These are phyloP conservation scores for Acidiella bohemica DNA, from an alignment of 495 filamentous ascomycete genomes.

Conservation along the genomic window DNA sequence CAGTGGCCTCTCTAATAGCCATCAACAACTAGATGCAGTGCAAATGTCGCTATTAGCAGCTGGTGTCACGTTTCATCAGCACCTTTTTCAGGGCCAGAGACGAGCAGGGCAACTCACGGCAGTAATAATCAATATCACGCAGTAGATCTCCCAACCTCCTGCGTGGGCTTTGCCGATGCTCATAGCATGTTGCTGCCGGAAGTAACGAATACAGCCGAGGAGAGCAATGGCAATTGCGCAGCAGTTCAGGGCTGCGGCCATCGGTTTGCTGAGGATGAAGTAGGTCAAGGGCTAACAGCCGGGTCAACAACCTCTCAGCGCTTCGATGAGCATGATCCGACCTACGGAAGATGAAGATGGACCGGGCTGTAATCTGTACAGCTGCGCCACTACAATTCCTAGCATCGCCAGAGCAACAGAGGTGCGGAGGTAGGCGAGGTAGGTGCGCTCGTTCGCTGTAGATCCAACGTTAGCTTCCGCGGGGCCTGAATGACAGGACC, in stretches of 20 bases:
- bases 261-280: conserved; percentile 49
- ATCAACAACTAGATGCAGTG: too few relatives aligned
- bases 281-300: conserved; percentile 46
- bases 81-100: too few relatives aligned
- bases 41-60: too few relatives aligned
- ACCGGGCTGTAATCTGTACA: conserved; percentile 51
- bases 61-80: too few relatives aligned
- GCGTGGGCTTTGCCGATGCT: conserved; percentile 48
- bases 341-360: conserved; percentile 26
- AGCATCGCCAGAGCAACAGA: conserved; percentile 55
- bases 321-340: too few relatives aligned
- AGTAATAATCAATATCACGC: conserved; percentile 28
- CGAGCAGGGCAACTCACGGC: too few relatives aligned
- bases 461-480: too few relatives aligned
- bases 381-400: conserved; percentile 52
- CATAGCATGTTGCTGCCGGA: conserved; percentile 55
- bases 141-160: conserved; percentile 52
- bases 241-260: conserved; percentile 44
- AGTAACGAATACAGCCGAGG: conserved; percentile 52
- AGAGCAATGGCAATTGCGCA: conserved; percentile 43
- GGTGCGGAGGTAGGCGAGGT: conserved; percentile 64
- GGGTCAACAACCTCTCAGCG: too few relatives aligned
- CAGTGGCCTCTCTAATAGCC: too few relatives aligned
- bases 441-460: conserved; percentile 65
- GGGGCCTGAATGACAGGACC: not conserved